phyloP scores from a whole-genome alignment of 345 rosid species.

The Rhodamnia rubescens region DNA sequence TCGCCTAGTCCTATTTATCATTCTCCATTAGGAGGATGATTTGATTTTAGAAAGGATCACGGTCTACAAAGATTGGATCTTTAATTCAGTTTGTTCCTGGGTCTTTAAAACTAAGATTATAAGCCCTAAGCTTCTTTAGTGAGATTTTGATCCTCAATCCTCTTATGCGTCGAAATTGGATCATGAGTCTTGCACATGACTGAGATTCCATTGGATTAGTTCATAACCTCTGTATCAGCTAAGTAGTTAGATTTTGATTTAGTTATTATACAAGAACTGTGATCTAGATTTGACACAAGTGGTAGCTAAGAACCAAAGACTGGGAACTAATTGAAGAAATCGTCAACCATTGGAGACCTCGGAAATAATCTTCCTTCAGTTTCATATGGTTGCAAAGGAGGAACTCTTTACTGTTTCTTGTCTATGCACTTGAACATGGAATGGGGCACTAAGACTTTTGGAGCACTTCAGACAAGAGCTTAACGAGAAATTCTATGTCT shows the following conservation, averaged over 20 bases:
- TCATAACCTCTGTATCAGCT: neutral
- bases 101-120: neutral
- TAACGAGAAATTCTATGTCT: neutral
- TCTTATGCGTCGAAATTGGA: neutral
- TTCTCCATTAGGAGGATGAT: neutral
- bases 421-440: neutral
- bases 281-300: neutral
- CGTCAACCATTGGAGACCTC: neutral
- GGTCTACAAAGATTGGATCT: neutral
- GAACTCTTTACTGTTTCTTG: neutral
- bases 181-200: neutral
- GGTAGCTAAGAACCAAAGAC: neutral
- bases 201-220: neutral
- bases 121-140: neutral
- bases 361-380: neutral
- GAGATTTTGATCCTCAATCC: neutral
- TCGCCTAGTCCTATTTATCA: neutral
- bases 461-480: neutral
- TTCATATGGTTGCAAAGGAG: neutral
- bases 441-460: neutral
- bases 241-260: neutral
- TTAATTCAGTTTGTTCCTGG: neutral
- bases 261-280: neutral
- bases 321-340: neutral
- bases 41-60: neutral